Evolutionary conservation across 495 filamentous ascomycete genomes (phyloP), one percentile per base, ranked within the genome.

Genomic region (Geoglossum glabrum): DNA sequence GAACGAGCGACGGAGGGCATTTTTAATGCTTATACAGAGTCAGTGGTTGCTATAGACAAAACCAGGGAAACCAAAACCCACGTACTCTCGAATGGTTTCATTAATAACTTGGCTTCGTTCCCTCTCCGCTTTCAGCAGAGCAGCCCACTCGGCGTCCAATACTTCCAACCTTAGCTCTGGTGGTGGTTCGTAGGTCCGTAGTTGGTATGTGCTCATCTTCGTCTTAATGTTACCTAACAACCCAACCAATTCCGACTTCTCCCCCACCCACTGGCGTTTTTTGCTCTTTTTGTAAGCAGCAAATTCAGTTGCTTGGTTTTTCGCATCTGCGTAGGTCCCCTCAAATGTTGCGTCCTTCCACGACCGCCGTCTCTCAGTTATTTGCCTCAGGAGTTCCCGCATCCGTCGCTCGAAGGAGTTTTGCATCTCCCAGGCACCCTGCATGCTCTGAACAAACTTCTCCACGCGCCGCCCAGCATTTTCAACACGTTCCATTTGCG

Each of bases 361-460:
- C 58, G 73, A 68, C 51, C 83, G 71, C 51, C 80, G 73, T 68
- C 94, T 87, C 49, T 76, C 76, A 8, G 73, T 74, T 61, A 97
- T 90, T 60, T 82, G 74, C 59, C 78, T 73, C 54, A 97, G 72
- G 9, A 98, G 70, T 57, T 81, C 84, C 31, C 76, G 76, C 86
- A 96, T 92, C 47, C 90, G 78, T 64, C 80, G 76, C 78, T 98
- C 92, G 65, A 87, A 98, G 15, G 83, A 84, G 66, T 85, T 92
- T 70, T 98, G 88, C 92, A 98, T 98, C 65, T 93, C 89, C 92
- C 93, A 97, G 3, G 92, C 89, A n/a, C 90, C 92, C 62, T 95
- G 88, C 92, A 97, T 97, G 65, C 92, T 95, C 65, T 85, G 87
- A 49, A 97, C 86, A 63, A 98, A 98, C 72, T 98, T 98, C 73